Percentiles rank a stretch among this genome's conserved stretches.
These are phyloP conservation scores for Delitschia confertaspora DNA, from an alignment of 495 filamentous ascomycete species.

Conservation along the genomic window DNA sequence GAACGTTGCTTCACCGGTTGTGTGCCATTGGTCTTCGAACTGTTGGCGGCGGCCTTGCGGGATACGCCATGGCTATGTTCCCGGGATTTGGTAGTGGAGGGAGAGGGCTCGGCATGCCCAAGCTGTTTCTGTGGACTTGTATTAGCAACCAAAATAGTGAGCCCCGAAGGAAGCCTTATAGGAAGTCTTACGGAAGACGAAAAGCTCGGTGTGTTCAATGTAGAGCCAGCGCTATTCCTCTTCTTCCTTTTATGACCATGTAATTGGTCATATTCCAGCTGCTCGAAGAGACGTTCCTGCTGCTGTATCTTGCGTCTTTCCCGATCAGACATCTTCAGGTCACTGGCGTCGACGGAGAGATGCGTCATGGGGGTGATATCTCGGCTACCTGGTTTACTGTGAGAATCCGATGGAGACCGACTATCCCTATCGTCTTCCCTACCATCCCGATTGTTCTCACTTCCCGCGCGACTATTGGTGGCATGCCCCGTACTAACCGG, in stretches of 20 bases:
- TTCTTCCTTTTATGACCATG: slow-evolving; percentile 51
- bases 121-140: slow-evolving; percentile 27
- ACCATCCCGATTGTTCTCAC: slow-evolving; percentile 44
- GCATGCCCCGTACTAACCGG: slow-evolving; percentile 60
- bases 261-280: slow-evolving; percentile 53
- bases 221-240: slow-evolving; percentile 50
- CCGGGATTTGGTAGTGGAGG: slow-evolving; percentile 11
- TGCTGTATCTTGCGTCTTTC: slow-evolving; percentile 82
- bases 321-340: slow-evolving; percentile 65
- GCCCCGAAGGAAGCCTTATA: slow-evolving; percentile 1
- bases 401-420: slow-evolving; percentile 64
- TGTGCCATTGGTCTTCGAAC: slow-evolving; percentile 11
- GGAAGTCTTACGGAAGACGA: slow-evolving; percentile 27
- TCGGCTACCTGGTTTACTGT: slow-evolving; percentile 68
- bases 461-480: slow-evolving; percentile 70
- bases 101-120: slow-evolving; percentile 26
- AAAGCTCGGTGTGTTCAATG: slow-evolving; percentile 34
- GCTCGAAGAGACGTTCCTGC: slow-evolving; percentile 65
- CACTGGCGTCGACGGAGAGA: slow-evolving; percentile 46
- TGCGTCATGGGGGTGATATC: slow-evolving; percentile 64
- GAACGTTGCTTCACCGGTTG: slow-evolving; percentile 9
- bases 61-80: slow-evolving; percentile 15
- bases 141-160: slow-evolving; percentile 11
- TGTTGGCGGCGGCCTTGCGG: slow-evolving; percentile 18
- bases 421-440: slow-evolving; percentile 49